phyloP scores from a whole-genome alignment of 108 stramenopile genomes.

The Skeletonema potamos region DNA sequence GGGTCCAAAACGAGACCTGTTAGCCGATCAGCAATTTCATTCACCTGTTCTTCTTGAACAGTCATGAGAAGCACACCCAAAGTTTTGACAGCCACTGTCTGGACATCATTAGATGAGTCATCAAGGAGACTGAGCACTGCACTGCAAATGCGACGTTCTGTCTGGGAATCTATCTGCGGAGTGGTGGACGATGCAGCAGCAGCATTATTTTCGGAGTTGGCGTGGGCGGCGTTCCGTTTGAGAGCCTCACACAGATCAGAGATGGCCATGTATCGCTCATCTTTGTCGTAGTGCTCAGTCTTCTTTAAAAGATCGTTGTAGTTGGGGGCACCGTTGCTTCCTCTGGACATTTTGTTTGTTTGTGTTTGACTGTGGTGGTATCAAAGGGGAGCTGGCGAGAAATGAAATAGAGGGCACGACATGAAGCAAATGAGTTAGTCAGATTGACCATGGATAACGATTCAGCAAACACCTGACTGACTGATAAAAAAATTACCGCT shows the following conservation, averaged over 20 bases:
- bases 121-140: conserved; percentile 90
- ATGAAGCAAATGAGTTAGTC: not conserved
- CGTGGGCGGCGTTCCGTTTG: conserved; percentile 58
- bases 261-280: conserved; percentile 99
- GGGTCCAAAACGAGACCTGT: conserved; percentile 89
- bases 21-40: conserved; percentile 91
- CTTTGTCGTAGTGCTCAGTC: conserved; percentile 80
- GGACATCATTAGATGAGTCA: conserved; percentile 95
- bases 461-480: too few species aligned
- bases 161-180: conserved; percentile 61
- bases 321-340: conserved; percentile 11
- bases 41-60: conserved; percentile 92
- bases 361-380: not conserved
- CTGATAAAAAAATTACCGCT: too few species aligned
- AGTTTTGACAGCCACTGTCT: conserved; percentile 97
- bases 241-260: conserved; percentile 94
- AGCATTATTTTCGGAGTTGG: conserved; percentile 16
- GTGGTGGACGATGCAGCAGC: conserved; percentile 1
- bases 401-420: not conserved
- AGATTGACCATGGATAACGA: too few species aligned
- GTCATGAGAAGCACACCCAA: conserved; percentile 90
- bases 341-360: conserved; percentile 9
- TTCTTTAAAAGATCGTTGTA: conserved; percentile 76
- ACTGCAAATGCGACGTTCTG: conserved; percentile 88
- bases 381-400: not conserved